Evolutionary conservation across 805 yeast species (phyloP).

Genomic region (Torulaspora quercuum): DNA sequence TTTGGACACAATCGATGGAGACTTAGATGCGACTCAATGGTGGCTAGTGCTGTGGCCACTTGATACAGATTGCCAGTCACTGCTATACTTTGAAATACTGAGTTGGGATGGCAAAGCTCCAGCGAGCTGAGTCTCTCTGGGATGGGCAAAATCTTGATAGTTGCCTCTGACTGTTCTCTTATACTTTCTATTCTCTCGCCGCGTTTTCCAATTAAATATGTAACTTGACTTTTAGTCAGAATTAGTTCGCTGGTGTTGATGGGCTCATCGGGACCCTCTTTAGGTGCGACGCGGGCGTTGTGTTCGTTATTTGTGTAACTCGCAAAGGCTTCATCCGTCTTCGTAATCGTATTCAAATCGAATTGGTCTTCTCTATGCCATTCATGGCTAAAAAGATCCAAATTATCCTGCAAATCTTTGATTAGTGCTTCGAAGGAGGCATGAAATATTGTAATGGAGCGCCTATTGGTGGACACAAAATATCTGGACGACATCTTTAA

Average conservation of each 20-base stretch:
- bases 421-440: conserved; percentile 4
- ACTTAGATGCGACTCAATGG: conserved; percentile 23
- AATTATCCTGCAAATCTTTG: conserved; percentile 3
- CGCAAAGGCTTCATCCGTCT: no score
- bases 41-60: conserved; percentile 27
- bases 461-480: conserved; percentile 4
- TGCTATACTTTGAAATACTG: conserved; percentile 29
- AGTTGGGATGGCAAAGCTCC: conserved; percentile 16
- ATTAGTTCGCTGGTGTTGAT: conserved; percentile 13
- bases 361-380: no score
- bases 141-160: conserved; percentile 41
- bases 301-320: no score
- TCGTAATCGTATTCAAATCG: no score
- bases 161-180: conserved; percentile 38
- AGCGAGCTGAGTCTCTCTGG: conserved; percentile 14
- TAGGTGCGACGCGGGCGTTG: no score
- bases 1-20: conserved; percentile 9
- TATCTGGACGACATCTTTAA: conserved; percentile 3
- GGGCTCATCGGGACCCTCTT: no score
- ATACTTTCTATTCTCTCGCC: conserved; percentile 41
- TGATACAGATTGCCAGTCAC: conserved; percentile 33
- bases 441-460: conserved; percentile 4
- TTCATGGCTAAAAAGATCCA: background rate
- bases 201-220: conserved; percentile 43
- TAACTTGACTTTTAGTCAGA: conserved; percentile 34